Conservation (phyloP, 2,329 filamentous ascomycete genomes). For the Tolypocladium cylindrosporum region DNA sequence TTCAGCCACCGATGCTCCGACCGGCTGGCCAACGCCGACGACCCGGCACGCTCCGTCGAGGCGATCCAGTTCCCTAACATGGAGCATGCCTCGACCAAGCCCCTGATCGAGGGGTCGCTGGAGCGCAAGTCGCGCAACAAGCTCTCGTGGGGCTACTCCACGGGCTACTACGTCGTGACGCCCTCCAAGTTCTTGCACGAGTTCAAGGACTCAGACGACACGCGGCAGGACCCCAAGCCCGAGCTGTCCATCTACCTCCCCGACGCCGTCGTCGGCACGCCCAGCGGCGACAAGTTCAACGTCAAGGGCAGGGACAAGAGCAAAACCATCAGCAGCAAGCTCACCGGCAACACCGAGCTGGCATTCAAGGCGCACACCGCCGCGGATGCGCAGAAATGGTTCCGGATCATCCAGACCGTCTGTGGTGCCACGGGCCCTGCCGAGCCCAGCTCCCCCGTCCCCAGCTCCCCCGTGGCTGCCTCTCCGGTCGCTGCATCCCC, state of each 20-base stretch:
- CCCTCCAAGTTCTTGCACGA: constrained; percentile 85
- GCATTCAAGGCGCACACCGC: constrained; percentile 80
- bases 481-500: constrained; percentile 1
- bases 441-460: constrained; percentile 19
- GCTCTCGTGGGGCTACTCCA: constrained; percentile 64
- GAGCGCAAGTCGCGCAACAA: constrained; percentile 88
- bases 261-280: constrained; percentile 68
- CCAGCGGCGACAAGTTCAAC: constrained; percentile 75
- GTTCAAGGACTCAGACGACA: constrained; percentile 82
- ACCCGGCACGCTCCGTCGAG: constrained; percentile 63
- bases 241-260: constrained; percentile 88
- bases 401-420: constrained; percentile 55
- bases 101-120: constrained; percentile 78
- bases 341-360: constrained; percentile 71
- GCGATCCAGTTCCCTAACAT: constrained; percentile 82
- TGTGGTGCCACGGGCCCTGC: constrained; percentile 39
- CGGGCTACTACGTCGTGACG: constrained; percentile 84
- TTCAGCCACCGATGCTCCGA: constrained; percentile 65
- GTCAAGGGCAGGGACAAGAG: constrained; percentile 91
- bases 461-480: constrained; percentile 2
- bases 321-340: constrained; percentile 69
- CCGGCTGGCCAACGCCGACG: constrained; percentile 67
- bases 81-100: constrained; percentile 66
- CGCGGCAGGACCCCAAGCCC: constrained; percentile 62
- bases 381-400: constrained; percentile 78